Evolutionary conservation across 1,284 basidiomycete genomes (phyloP).

Genomic region (Ustilago trichophora): DNA sequence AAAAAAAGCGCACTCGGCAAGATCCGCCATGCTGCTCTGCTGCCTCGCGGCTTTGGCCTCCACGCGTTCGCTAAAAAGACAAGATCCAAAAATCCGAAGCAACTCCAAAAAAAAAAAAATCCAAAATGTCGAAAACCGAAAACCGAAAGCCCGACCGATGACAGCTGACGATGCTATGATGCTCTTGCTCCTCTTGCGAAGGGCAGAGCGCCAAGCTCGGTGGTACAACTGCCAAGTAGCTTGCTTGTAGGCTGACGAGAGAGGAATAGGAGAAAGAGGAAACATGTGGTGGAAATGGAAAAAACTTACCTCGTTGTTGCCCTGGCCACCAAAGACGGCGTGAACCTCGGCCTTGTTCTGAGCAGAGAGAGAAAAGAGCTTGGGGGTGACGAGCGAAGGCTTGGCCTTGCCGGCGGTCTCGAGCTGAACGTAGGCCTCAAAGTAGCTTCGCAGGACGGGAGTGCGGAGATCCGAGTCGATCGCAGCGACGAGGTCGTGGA

Average conservation of each 20-base stretch:
- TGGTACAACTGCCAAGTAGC: too few relatives aligned
- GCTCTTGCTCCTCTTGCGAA: too few relatives aligned
- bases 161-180: conserved; percentile 3
- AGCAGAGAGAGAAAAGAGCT: conserved; percentile 77
- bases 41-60: conserved; percentile 7
- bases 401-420: conserved; percentile 72
- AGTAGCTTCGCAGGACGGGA: conserved; percentile 82
- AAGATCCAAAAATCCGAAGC: too few relatives aligned
- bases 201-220: too few relatives aligned
- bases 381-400: conserved; percentile 73
- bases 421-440: conserved; percentile 78
- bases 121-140: conserved; percentile 7
- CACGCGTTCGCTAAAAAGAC: too few relatives aligned
- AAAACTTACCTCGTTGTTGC: conserved; percentile 81
- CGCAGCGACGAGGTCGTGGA: conserved; percentile 80
- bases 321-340: conserved; percentile 97
- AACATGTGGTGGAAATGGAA: too few relatives aligned
- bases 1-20: neutral
- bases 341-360: conserved; percentile 81
- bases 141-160: neutral
- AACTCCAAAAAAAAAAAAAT: conserved; percentile 4
- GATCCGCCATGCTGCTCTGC: neutral
- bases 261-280: too few relatives aligned
- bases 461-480: conserved; percentile 81
- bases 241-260: too few relatives aligned